Base-by-base conservation (phyloP, 352 stramenopile genomes). In the Pythium monospermum region DNA sequence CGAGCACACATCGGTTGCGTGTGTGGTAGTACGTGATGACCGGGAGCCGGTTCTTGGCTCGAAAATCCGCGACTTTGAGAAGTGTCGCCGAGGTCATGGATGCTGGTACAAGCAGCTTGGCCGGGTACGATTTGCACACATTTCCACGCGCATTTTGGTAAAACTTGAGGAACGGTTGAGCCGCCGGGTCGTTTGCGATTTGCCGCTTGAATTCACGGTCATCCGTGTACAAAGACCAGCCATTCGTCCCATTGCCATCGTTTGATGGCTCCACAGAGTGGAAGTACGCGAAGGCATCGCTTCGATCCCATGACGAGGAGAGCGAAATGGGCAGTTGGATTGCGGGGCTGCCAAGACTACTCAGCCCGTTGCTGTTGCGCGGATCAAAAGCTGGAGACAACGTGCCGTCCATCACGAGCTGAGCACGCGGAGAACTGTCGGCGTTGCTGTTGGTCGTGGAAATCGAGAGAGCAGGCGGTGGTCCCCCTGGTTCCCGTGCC, bases 21-120 rank as follows among this genome's bases (percentile, higher is more conserved):
- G 64, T 70, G 41, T 94, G 80, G 18, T 88, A 87, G 46, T 91
- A 96, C 30, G 83, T 95, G 48, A 95, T 77, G 19, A 94, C 83
- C 6, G 85, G 85, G 7, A 96, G 42, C 6, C 87, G 84, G 31
- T 89, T 89, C 63, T 94, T 93, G 11, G 83, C 76, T 36, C 87
- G 82, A 53, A 94, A 96, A 21, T 76, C 68, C 10, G 86, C 83
- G 11, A 90, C 80, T 55, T 85, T 89, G 16, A 54, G 63, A 25
- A 95, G 57, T 12, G 72, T 87, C 2, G 68, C 44, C 2, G 81
- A 85, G 11, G 57, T 88, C 66, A 91, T 86, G 0, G 69, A 81
- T 0, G 73, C 53, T 13, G 86, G 86, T 23, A 95, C 62, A 3
- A 94, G 67, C 11, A 96, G 46, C 51, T 88, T 87, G 1, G 77